phyloP scores from a whole-genome alignment of 345 rosid species.

The Populus tremula region DNA sequence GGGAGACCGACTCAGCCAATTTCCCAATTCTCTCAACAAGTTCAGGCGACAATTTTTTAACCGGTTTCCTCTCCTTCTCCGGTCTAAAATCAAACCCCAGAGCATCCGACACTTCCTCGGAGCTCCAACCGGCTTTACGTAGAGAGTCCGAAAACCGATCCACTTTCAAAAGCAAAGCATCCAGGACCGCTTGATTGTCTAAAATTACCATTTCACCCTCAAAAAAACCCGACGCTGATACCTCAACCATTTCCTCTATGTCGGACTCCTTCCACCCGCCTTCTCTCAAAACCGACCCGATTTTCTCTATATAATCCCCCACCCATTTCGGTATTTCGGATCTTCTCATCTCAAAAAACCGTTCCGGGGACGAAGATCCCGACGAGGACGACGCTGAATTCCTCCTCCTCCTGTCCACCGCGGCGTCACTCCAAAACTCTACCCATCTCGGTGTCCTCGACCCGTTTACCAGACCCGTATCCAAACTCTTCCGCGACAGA shows the following conservation, averaged over 20 bases:
- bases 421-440: conserved; percentile 93
- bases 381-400: conserved; percentile 59
- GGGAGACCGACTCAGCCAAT: conserved; percentile 80
- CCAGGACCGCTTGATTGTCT: conserved; percentile 76
- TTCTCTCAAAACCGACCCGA: conserved; percentile 73
- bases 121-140: conserved; percentile 94
- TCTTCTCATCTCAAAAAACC: conserved; percentile 66
- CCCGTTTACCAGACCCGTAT: conserved; percentile 40
- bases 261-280: conserved; percentile 95
- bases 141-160: conserved; percentile 88
- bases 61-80: conserved; percentile 75
- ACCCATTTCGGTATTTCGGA: conserved; percentile 80
- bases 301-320: conserved; percentile 58
- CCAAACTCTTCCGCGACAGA: conserved; percentile 62
- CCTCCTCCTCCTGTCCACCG: conserved; percentile 69
- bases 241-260: conserved; percentile 63
- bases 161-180: conserved; percentile 75
- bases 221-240: conserved; percentile 83
- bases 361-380: conserved; percentile 62
- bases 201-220: conserved; percentile 72
- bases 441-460: conserved; percentile 84
- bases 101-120: conserved; percentile 90
- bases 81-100: conserved; percentile 77
- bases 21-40: conserved; percentile 67
- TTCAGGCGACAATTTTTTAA: conserved; percentile 63